phyloP scores from a whole-genome alignment of 768 basidiomycete genomes.

The Pholiota microspora region DNA sequence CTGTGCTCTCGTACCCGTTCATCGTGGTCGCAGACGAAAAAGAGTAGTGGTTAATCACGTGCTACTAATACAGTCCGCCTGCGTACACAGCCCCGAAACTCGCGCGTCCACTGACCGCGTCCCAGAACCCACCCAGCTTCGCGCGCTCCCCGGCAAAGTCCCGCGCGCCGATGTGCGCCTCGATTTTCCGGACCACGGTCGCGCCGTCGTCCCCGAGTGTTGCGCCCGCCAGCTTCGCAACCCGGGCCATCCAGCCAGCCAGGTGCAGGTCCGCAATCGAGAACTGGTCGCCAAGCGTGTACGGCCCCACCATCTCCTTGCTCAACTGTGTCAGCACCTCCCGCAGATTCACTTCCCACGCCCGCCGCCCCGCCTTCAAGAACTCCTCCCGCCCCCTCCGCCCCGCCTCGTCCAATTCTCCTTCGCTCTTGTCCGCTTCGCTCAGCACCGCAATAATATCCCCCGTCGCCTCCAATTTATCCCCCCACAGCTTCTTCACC shows the following conservation, averaged over 20 bases:
- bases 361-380: slow-evolving; percentile 44
- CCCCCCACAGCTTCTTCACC: slow-evolving; percentile 59
- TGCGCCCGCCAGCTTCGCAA: slow-evolving; percentile 60
- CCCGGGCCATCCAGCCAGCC: slow-evolving; percentile 67
- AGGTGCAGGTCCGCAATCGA: slow-evolving; percentile 82
- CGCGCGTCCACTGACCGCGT: slow-evolving; percentile 55
- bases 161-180: slow-evolving; percentile 47
- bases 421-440: slow-evolving; percentile 38
- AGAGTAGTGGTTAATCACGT: not conserved
- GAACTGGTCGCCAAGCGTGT: slow-evolving; percentile 74
- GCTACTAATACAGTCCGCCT: slow-evolving; percentile 38
- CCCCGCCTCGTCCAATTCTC: slow-evolving; percentile 37
- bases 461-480: slow-evolving; percentile 46
- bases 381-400: slow-evolving; percentile 45
- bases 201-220: slow-evolving; percentile 47
- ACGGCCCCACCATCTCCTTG: slow-evolving; percentile 63
- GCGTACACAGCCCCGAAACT: slow-evolving; percentile 73
- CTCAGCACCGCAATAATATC: slow-evolving; percentile 43
- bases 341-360: slow-evolving; percentile 52
- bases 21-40: slow-evolving; percentile 27
- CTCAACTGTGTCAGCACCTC: slow-evolving; percentile 45
- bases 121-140: slow-evolving; percentile 75
- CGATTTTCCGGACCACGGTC: slow-evolving; percentile 47
- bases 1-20: slow-evolving; percentile 44
- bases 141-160: slow-evolving; percentile 36